A percentile compares a stretch with the other conserved stretches of the same genome.
phyloP scores from a whole-genome alignment of 306 rosid genomes.

The Cucumis melo region DNA sequence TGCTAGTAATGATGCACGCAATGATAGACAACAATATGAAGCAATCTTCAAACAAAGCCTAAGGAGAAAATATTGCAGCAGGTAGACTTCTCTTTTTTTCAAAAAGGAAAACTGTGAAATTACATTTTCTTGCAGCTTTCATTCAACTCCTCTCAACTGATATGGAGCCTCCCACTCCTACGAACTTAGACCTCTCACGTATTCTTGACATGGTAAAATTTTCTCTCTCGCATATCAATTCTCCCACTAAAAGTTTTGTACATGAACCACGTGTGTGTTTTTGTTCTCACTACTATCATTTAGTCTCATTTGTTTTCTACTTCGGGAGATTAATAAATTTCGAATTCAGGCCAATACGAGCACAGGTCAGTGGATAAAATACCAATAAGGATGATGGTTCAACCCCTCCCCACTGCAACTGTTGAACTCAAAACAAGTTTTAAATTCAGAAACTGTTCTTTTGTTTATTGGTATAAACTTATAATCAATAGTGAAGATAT shows the following conservation, averaged over 20 bases:
- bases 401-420: no score
- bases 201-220: background rate
- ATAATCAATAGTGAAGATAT: background rate
- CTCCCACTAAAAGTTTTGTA: background rate
- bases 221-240: background rate
- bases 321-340: background rate
- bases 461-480: background rate
- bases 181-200: background rate
- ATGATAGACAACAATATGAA: background rate
- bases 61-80: background rate
- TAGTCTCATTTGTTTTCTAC: background rate
- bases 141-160: no score
- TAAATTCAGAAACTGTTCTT: background rate
- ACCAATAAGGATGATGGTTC: no score
- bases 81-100: background rate
- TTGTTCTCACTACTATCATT: background rate
- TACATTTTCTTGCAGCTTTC: background rate
- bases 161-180: no score
- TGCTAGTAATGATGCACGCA: background rate
- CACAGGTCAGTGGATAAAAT: no score
- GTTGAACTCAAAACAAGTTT: background rate
- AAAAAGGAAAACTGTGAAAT: background rate
- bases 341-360: background rate
- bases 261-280: background rate
- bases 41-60: background rate